Percentiles rank a stretch among this genome's conserved stretches.
Conservation (phyloP, 2,329 filamentous ascomycete genomes). For the Fusarium buxicola region DNA sequence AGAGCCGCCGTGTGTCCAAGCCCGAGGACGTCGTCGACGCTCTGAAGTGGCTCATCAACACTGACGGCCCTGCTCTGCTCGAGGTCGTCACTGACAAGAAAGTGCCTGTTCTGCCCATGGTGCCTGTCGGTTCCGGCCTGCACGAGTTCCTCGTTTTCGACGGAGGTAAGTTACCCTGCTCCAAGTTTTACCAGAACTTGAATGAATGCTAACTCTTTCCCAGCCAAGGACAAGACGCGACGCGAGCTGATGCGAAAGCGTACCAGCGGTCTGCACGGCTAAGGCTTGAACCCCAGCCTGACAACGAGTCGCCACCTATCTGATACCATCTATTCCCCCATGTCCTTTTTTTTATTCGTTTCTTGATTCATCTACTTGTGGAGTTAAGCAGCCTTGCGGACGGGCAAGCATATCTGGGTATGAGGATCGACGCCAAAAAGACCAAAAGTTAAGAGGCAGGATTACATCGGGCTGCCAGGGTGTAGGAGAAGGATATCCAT, state of each 20-base stretch:
- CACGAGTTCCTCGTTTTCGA: constrained; percentile 82
- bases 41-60: constrained; percentile 89
- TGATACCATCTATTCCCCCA: constrained; percentile 35
- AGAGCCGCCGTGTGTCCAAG: constrained; percentile 77
- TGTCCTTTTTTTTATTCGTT: constrained; percentile 26
- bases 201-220: constrained; percentile 51
- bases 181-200: not conserved
- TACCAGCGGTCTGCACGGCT: constrained; percentile 63
- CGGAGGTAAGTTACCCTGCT: constrained; percentile 45
- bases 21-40: constrained; percentile 81
- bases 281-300: constrained; percentile 37
- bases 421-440: constrained; percentile 29
- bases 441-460: constrained; percentile 28
- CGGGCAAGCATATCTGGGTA: constrained; percentile 26
- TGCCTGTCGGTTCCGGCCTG: constrained; percentile 85
- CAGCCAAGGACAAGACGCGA: constrained; percentile 75
- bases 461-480: constrained; percentile 9
- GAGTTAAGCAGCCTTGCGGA: constrained; percentile 32
- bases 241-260: constrained; percentile 75
- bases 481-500: constrained; percentile 7
- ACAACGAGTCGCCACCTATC: constrained; percentile 15
- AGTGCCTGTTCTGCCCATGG: constrained; percentile 97
- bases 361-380: constrained; percentile 28
- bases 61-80: constrained; percentile 90
- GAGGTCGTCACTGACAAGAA: constrained; percentile 93